Evolutionary conservation across 441 rosid species (phyloP).

Genomic region (Croton setiger): DNA sequence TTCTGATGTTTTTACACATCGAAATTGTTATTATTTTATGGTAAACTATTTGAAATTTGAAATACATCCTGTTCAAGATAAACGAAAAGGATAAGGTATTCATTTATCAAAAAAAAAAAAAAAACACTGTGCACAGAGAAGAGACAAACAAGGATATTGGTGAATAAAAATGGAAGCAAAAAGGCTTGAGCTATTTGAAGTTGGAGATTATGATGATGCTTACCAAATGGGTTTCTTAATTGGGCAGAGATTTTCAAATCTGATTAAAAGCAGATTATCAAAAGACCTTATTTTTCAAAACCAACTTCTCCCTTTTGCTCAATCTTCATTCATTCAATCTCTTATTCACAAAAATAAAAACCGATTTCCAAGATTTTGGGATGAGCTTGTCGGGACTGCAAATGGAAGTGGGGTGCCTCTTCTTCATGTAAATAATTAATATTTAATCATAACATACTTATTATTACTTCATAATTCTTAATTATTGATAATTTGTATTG

Average conservation of each 20-base stretch:
- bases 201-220: constrained; percentile 49
- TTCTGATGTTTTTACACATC: too few relatives aligned
- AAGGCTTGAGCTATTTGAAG: constrained; percentile 45
- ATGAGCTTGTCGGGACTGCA: constrained; percentile 53
- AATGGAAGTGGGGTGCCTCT: constrained; percentile 51
- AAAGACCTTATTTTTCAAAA: constrained; percentile 44
- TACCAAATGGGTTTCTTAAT: constrained; percentile 44
- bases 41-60: too few relatives aligned
- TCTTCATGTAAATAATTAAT: constrained; percentile 33
- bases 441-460: too few relatives aligned
- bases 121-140: too few relatives aligned
- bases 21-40: too few relatives aligned
- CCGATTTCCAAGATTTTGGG: constrained; percentile 49
- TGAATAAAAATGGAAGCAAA: constrained; percentile 14
- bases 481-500: neutral
- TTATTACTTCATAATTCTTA: neutral
- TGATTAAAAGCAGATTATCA: constrained; percentile 45
- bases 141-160: too few relatives aligned
- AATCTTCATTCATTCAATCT: constrained; percentile 28
- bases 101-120: too few relatives aligned
- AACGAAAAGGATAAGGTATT: too few relatives aligned
- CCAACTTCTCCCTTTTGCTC: constrained; percentile 53
- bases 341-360: constrained; percentile 37
- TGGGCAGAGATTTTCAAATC: constrained; percentile 41
- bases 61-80: too few relatives aligned